Evolutionary conservation across 2,329 filamentous ascomycete species (phyloP).

Genomic region (Botryosphaeria agaves): DNA sequence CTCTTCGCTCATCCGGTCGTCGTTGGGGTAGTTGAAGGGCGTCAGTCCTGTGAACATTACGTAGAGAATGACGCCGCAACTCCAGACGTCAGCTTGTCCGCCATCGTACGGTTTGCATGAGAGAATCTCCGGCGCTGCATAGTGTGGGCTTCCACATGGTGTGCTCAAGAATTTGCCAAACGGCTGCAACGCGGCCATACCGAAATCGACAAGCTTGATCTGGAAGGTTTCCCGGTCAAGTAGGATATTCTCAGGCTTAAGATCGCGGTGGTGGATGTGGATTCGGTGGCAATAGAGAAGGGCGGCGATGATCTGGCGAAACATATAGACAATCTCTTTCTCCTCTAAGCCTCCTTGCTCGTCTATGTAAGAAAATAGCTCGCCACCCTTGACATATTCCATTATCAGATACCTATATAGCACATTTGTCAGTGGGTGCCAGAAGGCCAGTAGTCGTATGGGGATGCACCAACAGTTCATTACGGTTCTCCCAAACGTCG

Average conservation of each 20-base stretch:
- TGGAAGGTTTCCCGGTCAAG: slow-evolving; percentile 51
- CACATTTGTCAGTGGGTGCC: too few relatives aligned
- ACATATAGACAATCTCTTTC: slow-evolving; percentile 65
- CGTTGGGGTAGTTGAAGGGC: slow-evolving; percentile 55
- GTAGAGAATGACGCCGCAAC: slow-evolving; percentile 76
- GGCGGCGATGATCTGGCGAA: slow-evolving; percentile 84
- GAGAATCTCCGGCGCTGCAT: slow-evolving; percentile 85
- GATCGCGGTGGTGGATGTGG: slow-evolving; percentile 87
- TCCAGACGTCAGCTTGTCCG: slow-evolving; percentile 85
- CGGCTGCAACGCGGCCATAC: slow-evolving; percentile 88
- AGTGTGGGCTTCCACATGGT: slow-evolving; percentile 91
- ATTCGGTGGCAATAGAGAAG: slow-evolving; percentile 86
- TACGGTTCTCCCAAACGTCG: slow-evolving; percentile 95
- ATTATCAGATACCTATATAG: slow-evolving; percentile 85
- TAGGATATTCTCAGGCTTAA: slow-evolving; percentile 95
- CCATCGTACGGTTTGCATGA: slow-evolving; percentile 63
- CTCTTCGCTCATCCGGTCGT: slow-evolving; percentile 43
- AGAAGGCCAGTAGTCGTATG: slow-evolving; percentile 4
- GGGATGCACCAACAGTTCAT: slow-evolving; percentile 57
- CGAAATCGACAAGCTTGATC: slow-evolving; percentile 93
- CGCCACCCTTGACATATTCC: slow-evolving; percentile 72
- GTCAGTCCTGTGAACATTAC: slow-evolving; percentile 70
- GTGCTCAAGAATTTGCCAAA: slow-evolving; percentile 64
- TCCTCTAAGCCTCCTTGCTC: slow-evolving; percentile 57
- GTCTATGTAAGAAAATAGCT: slow-evolving; percentile 78